Percentiles rank a stretch among this genome's conserved stretches.
These are phyloP conservation scores for Leucoagaricus sp. DNA, from an alignment of 1,284 basidiomycete species.

Conservation along the genomic window DNA sequence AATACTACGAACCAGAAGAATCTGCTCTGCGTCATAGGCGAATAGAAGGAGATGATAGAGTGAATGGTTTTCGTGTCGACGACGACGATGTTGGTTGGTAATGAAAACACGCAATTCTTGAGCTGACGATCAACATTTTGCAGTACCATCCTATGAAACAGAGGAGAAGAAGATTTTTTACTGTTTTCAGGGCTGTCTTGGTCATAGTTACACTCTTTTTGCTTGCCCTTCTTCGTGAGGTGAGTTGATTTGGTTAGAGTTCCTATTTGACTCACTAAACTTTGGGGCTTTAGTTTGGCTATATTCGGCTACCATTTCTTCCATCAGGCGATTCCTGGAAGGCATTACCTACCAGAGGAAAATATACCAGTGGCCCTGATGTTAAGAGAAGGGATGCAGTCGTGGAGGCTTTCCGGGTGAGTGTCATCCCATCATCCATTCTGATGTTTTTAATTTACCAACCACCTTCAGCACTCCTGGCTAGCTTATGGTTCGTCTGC, in stretches of 20 bases:
- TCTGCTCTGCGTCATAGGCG: constrained; percentile 12
- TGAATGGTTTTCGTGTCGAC: background rate
- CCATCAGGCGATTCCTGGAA: background rate
- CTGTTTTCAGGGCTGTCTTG: background rate
- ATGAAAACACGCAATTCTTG: background rate
- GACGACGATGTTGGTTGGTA: background rate
- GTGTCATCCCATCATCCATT: constrained; percentile 22
- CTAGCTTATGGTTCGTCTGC: constrained; percentile 66
- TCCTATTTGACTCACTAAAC: background rate
- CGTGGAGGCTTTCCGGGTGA: constrained; percentile 78
- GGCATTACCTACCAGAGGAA: background rate
- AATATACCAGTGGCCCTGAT: constrained; percentile 18
- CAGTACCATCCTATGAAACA: constrained; percentile 2
- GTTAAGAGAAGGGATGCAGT: constrained; percentile 62
- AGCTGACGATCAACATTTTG: background rate
- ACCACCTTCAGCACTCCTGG: constrained; percentile 74
- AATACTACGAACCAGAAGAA: constrained; percentile 2
- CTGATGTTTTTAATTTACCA: background rate
- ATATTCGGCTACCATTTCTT: background rate
- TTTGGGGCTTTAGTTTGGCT: background rate
- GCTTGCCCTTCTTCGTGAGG: constrained; percentile 3
- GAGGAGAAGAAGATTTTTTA: constrained; percentile 1
- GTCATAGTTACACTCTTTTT: background rate
- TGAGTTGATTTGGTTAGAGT: background rate
- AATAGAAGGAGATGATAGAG: constrained; percentile 4